These are phyloP conservation scores for Trifolium fragiferum DNA, from an alignment of 306 rosid genomes.

Conservation along the genomic window DNA sequence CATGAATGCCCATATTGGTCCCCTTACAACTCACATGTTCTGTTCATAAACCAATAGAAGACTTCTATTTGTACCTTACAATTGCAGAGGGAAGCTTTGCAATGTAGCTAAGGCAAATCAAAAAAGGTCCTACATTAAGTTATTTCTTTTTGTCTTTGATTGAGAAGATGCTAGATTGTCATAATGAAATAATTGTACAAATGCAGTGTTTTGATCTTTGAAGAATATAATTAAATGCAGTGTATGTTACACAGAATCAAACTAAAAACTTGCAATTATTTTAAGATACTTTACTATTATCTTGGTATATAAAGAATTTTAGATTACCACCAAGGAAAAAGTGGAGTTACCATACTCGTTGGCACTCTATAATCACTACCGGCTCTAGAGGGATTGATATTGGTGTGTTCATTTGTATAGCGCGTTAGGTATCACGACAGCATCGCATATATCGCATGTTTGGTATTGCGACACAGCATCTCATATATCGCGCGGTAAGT, in stretches of 20 bases:
- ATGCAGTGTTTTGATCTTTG: background rate
- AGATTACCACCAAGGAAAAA: background rate
- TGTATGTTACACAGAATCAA: background rate
- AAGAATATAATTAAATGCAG: background rate
- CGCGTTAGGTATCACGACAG: background rate
- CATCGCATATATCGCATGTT: background rate
- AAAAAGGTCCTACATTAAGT: conserved; percentile 28
- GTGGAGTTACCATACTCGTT: background rate
- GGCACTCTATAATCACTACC: background rate
- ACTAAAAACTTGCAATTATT: background rate
- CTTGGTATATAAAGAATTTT: background rate
- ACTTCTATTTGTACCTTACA: conserved; percentile 29
- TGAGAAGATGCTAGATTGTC: conserved; percentile 2
- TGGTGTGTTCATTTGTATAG: background rate
- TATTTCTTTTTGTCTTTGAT: conserved; percentile 21
- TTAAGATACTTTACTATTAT: background rate
- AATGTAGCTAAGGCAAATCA: conserved; percentile 35
- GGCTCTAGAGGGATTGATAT: background rate
- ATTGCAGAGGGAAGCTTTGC: conserved; percentile 16
- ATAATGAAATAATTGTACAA: background rate
- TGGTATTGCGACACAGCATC: background rate
- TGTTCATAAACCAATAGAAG: conserved; percentile 38
- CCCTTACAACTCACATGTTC: conserved; percentile 57
- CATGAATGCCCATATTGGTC: conserved; percentile 59
- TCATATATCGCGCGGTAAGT: no score